Percentiles rank a stretch among this genome's conserved stretches.
Evolutionary conservation across 257 asterid genomes (phyloP).

Genomic region (Gentiana dahurica): DNA sequence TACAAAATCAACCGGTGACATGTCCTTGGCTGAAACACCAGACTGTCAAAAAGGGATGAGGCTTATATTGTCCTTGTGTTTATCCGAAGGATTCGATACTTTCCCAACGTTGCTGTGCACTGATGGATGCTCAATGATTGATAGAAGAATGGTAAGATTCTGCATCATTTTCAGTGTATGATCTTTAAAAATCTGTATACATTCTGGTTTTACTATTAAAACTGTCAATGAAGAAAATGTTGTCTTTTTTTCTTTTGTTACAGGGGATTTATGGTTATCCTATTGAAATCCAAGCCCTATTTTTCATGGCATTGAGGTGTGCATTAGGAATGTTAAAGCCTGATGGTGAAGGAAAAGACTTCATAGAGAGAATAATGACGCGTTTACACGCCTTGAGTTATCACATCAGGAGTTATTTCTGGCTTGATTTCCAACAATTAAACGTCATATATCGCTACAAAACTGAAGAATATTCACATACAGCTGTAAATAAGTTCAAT

Average conservation of each 20-base stretch:
- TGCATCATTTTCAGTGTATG: background rate
- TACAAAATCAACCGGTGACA: constrained; percentile 67
- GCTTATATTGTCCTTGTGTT: constrained; percentile 52
- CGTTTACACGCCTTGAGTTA: constrained; percentile 69
- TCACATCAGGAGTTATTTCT: constrained; percentile 70
- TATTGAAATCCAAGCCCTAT: constrained; percentile 71
- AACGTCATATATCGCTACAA: constrained; percentile 66
- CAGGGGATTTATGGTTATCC: constrained; percentile 81
- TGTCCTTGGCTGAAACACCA: constrained; percentile 46
- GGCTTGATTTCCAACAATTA: constrained; percentile 69
- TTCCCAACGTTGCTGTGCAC: constrained; percentile 77
- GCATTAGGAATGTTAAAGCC: constrained; percentile 54
- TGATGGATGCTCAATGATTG: constrained; percentile 80
- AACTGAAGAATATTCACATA: constrained; percentile 73
- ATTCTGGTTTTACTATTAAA: background rate
- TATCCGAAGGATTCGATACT: constrained; percentile 73
- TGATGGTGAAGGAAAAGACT: constrained; percentile 55
- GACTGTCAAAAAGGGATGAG: constrained; percentile 84
- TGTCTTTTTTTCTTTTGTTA: constrained; percentile 5
- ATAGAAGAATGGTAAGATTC: constrained; percentile 62
- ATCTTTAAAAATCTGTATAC: background rate
- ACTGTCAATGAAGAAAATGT: background rate
- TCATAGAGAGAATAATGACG: constrained; percentile 53
- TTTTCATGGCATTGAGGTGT: constrained; percentile 65
- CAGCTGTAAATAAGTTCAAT: constrained; percentile 70